Evolutionary conservation across 129 eudicot species (phyloP), one percentile per base, ranked within the genome.

Genomic region (Centaurea solstitialis): DNA sequence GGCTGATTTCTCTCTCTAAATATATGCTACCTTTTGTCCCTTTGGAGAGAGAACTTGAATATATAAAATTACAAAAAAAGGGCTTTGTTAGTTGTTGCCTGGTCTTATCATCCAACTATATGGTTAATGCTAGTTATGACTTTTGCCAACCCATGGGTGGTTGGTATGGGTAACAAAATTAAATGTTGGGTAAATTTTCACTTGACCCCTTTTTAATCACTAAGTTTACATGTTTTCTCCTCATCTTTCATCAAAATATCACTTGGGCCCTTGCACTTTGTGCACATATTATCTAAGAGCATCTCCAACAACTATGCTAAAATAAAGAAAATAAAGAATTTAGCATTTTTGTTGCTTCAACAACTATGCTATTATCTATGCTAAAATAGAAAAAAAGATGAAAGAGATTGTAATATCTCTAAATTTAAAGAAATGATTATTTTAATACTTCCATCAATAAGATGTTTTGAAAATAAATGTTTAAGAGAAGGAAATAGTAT

Each of bases 91-190:
- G 83, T 17, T 70, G 70, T 69, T 69, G 62, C 28, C 12, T 76
- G 40, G 74, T 77, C 65, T 9, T 9, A 66, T 57, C 39, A 64
- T 64, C 30, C 28, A 18, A 21, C 26, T 64, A 22, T 57, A 66
- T 66, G 22, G 65, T 57, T 40, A 26, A 77, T 77, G 69, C 13
- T 62, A 6, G 75, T 4, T 45, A 6, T 22, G 40, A 73, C 33
- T 68, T 24, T 38, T 77, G 53, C 17, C 59, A 69, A 45, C 59
- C 30, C 30, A 26, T 5, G 4, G 45, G 66, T 23, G 70, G 47
- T 80, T 65, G 26, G 9, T 80, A 45, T 73, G 68, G 79, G 15
- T 37, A 64, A 10, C 73, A 80, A 22, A 41, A 80, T 43, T 57
- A 15, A 61, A 38, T 40, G 59, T 7, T 22, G 9, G 20, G 59